These are phyloP conservation scores for Coemansia sp. DNA, from an alignment of 192 early-diverging fungal genomes.

Conservation along the genomic window DNA sequence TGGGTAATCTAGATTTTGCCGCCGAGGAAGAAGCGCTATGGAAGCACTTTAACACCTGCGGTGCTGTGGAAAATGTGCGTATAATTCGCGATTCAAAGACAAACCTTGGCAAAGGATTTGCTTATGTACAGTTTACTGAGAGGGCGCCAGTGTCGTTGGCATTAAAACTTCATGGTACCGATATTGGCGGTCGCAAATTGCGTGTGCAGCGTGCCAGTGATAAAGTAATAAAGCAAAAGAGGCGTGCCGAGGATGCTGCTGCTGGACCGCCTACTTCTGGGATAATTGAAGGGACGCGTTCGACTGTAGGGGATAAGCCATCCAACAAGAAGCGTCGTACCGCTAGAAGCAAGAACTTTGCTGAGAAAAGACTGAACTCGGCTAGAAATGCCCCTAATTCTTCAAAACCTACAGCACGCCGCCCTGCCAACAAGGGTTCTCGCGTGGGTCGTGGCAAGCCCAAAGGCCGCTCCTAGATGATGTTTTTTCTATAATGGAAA, in stretches of 20 bases:
- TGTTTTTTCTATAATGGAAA: background rate
- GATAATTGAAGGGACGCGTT: slow-evolving; percentile 58
- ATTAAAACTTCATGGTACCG: slow-evolving; percentile 71
- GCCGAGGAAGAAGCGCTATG: slow-evolving; percentile 72
- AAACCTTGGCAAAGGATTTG: slow-evolving; percentile 92
- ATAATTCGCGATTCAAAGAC: slow-evolving; percentile 80
- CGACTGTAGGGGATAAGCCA: slow-evolving; percentile 54
- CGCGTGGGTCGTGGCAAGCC: slow-evolving; percentile 1
- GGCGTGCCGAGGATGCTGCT: slow-evolving; percentile 4
- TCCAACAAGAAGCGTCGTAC: slow-evolving; percentile 52
- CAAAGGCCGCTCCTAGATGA: slow-evolving; percentile 9
- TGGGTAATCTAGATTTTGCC: slow-evolving; percentile 71
- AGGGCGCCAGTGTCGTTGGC: slow-evolving; percentile 73
- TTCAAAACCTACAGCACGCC: background rate
- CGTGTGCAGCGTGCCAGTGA: slow-evolving; percentile 44
- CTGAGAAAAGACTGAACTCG: slow-evolving; percentile 26
- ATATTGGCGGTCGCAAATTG: slow-evolving; percentile 56
- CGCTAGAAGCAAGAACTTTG: slow-evolving; percentile 36
- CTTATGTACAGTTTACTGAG: slow-evolving; percentile 84
- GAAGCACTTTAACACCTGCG: slow-evolving; percentile 68
- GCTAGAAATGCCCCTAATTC: slow-evolving; percentile 2
- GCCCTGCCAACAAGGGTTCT: background rate
- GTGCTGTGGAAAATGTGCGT: slow-evolving; percentile 76
- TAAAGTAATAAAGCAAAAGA: slow-evolving; percentile 40
- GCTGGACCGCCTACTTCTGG: slow-evolving; percentile 17